Evolutionary conservation across 75 land plant genomes (phyloP).

Genomic region (Pinus albicaulis): DNA sequence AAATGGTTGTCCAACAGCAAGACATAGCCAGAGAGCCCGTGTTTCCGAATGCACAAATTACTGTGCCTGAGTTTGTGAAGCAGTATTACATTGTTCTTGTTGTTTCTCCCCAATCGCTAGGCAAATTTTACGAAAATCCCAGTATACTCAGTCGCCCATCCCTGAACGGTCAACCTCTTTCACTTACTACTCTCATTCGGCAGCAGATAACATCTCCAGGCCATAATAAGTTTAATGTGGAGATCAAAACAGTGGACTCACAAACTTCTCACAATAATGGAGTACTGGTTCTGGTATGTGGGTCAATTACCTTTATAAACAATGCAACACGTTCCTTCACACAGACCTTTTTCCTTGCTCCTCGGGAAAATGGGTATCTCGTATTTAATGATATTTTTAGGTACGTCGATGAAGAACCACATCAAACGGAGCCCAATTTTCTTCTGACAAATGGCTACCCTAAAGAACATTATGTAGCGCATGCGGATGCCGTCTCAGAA

Average conservation of each 20-base stretch:
- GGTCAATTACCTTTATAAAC: slow-evolving; percentile 38
- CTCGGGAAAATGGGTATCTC: slow-evolving; percentile 67
- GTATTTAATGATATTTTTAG: slow-evolving; percentile 62
- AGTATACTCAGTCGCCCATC: slow-evolving; percentile 63
- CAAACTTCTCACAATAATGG: slow-evolving; percentile 54
- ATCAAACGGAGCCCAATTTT: not conserved
- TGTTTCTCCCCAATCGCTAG: slow-evolving; percentile 52
- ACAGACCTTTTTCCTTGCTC: slow-evolving; percentile 73
- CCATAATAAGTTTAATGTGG: slow-evolving; percentile 36
- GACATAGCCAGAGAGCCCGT: no score
- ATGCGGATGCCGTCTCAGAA: not conserved
- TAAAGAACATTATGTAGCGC: not conserved
- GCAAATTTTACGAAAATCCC: slow-evolving; percentile 69
- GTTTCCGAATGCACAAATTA: no score
- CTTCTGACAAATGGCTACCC: not conserved
- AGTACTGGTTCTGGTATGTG: slow-evolving; percentile 66
- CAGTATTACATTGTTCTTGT: slow-evolving; percentile 81
- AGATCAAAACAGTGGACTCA: slow-evolving; percentile 66
- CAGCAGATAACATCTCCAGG: slow-evolving; percentile 47
- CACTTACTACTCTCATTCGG: slow-evolving; percentile 38
- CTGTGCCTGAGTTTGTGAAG: slow-evolving; percentile 48
- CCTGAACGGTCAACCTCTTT: slow-evolving; percentile 42
- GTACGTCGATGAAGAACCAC: slow-evolving; percentile 32
- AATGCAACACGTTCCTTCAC: slow-evolving; percentile 38
- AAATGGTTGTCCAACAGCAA: no score